phyloP scores from a whole-genome alignment of 345 rosid species.

The Eucalyptus globulus region DNA sequence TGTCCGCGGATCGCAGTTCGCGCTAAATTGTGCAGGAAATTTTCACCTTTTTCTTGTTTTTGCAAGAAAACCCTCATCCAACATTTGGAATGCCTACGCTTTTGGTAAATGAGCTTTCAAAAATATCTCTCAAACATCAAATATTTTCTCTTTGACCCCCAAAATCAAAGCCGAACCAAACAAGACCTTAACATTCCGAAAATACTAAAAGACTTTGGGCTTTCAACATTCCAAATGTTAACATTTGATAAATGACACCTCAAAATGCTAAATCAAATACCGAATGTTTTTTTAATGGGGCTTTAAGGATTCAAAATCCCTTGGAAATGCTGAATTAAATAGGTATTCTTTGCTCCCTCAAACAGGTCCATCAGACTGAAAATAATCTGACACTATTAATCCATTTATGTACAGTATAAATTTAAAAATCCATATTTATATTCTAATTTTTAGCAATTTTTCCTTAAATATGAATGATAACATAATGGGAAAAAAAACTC shows the following conservation, averaged over 20 bases:
- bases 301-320: accelerated
- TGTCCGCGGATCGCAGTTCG: not conserved
- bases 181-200: too few species aligned
- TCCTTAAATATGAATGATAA: not conserved
- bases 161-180: too few species aligned
- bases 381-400: not conserved
- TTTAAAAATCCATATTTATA: not conserved
- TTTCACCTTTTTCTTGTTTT: not conserved
- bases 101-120: too few species aligned
- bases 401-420: not conserved
- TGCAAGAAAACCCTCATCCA: not conserved
- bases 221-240: too few species aligned
- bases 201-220: too few species aligned
- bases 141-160: too few species aligned
- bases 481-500: not conserved
- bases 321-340: too few species aligned
- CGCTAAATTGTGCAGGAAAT: not conserved
- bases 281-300: accelerated
- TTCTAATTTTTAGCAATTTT: not conserved
- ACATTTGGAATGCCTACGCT: too few species aligned
- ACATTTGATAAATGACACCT: accelerated
- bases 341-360: too few species aligned
- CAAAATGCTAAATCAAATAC: accelerated
- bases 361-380: too few species aligned
- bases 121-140: too few species aligned